phyloP scores from a whole-genome alignment of 164 flowering plant species.

The Vitis cinerea region DNA sequence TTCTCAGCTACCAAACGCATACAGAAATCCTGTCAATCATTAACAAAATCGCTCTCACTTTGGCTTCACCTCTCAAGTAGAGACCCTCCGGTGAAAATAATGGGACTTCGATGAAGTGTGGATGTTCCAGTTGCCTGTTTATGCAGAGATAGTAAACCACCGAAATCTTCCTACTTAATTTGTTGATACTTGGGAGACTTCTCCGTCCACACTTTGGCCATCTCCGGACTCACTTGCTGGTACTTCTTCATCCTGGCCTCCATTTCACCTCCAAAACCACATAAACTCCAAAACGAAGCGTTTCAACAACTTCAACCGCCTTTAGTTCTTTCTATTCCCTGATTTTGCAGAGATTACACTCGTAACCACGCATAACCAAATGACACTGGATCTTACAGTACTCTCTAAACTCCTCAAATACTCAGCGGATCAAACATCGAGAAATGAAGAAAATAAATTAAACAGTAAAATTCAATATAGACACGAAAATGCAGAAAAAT shows the following conservation, averaged over 20 bases:
- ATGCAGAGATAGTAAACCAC: slow-evolving; percentile 87
- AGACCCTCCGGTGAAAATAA: slow-evolving; percentile 78
- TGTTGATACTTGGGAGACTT: slow-evolving; percentile 69
- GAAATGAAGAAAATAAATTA: no score
- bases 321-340: background rate
- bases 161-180: slow-evolving; percentile 54
- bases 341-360: no score
- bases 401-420: no score
- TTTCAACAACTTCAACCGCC: background rate
- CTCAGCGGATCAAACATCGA: no score
- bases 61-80: slow-evolving; percentile 66
- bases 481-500: no score
- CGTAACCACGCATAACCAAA: no score
- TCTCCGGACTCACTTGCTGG: slow-evolving; percentile 77
- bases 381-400: no score
- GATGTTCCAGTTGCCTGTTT: slow-evolving; percentile 92
- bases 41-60: no score
- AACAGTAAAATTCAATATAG: no score
- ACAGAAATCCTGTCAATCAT: no score
- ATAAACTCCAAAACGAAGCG: background rate
- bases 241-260: slow-evolving; percentile 70
- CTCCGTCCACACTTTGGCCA: slow-evolving; percentile 77
- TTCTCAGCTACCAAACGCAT: no score
- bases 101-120: slow-evolving; percentile 91
- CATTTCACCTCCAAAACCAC: background rate